Evolutionary conservation across 2,329 filamentous ascomycete genomes (phyloP).

Genomic region (Podosphaera fusca): DNA sequence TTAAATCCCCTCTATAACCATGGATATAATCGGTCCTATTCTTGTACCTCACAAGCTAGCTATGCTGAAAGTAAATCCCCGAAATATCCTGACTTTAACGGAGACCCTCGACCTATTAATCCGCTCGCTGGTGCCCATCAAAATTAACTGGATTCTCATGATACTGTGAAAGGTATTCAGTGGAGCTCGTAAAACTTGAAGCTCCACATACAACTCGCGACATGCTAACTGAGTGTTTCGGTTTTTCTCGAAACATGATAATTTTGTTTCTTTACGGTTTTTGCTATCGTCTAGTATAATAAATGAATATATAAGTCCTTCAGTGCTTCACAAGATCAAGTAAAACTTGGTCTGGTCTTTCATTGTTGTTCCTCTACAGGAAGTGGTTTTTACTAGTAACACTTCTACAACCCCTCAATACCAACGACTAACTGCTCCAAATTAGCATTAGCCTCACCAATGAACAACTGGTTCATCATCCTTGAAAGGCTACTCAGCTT

Average conservation of each 20-base stretch:
- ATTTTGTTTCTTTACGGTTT: not conserved
- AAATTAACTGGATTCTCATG: not conserved
- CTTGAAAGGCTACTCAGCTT: constrained; percentile 23
- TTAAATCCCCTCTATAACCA: constrained; percentile 14
- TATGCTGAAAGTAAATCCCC: not conserved
- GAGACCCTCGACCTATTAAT: not conserved
- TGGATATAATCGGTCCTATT: constrained; percentile 7
- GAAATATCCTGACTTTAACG: not conserved
- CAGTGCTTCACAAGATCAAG: not conserved
- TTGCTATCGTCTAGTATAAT: not conserved
- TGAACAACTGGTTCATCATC: constrained; percentile 11
- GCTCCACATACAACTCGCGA: not conserved
- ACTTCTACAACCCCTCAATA: constrained; percentile 32
- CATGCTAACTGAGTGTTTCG: not conserved
- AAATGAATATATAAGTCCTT: not conserved
- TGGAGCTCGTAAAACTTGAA: not conserved
- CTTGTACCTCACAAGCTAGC: constrained; percentile 1
- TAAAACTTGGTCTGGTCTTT: not conserved
- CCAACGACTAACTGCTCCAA: constrained; percentile 11
- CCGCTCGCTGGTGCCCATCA: constrained; percentile 1
- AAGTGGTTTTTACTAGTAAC: not conserved
- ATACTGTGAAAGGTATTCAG: not conserved
- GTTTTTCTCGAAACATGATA: not conserved
- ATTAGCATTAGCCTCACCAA: constrained; percentile 1
- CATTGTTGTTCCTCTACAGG: not conserved